Evolutionary conservation across 2,329 filamentous ascomycete species (phyloP).

Genomic region (Xylaria sp.): DNA sequence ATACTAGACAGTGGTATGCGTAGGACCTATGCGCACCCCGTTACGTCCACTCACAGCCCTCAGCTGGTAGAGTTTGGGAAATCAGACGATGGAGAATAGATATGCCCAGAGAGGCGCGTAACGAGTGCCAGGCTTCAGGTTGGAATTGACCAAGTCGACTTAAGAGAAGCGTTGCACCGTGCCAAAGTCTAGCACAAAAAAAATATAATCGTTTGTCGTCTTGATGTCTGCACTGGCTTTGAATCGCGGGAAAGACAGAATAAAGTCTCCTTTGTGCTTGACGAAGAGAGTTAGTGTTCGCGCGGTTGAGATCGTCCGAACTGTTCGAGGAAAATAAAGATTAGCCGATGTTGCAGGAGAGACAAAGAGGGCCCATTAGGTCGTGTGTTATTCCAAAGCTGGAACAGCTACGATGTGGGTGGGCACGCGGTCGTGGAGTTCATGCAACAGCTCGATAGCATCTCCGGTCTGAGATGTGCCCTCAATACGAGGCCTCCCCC

Average conservation of each 20-base stretch:
- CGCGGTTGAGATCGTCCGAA: constrained; percentile 24
- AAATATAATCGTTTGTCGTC: constrained; percentile 9
- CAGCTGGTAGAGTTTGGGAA: not conserved
- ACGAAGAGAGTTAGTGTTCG: constrained; percentile 32
- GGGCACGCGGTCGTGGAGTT: constrained; percentile 21
- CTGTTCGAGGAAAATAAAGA: constrained; percentile 28
- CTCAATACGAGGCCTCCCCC: not conserved
- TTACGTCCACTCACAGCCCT: constrained; percentile 11
- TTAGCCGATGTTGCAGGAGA: constrained; percentile 32
- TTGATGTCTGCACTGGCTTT: constrained; percentile 21
- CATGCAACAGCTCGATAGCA: constrained; percentile 14
- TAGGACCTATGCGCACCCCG: constrained; percentile 6
- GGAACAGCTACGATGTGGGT: not conserved
- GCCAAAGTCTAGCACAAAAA: constrained; percentile 4
- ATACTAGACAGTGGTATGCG: not conserved
- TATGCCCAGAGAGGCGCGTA: not conserved
- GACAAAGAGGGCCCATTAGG: constrained; percentile 32
- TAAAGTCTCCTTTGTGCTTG: constrained; percentile 34
- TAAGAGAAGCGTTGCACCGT: not conserved
- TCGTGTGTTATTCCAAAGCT: not conserved
- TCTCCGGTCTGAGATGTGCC: constrained; percentile 13
- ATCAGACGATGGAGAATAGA: not conserved
- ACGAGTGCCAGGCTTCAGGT: constrained; percentile 3
- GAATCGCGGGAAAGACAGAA: constrained; percentile 17
- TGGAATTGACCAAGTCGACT: not conserved